A percentile compares a stretch with the other conserved stretches of the same genome.
phyloP scores from a whole-genome alignment of 768 basidiomycete genomes.

The Amanita inopinata region DNA sequence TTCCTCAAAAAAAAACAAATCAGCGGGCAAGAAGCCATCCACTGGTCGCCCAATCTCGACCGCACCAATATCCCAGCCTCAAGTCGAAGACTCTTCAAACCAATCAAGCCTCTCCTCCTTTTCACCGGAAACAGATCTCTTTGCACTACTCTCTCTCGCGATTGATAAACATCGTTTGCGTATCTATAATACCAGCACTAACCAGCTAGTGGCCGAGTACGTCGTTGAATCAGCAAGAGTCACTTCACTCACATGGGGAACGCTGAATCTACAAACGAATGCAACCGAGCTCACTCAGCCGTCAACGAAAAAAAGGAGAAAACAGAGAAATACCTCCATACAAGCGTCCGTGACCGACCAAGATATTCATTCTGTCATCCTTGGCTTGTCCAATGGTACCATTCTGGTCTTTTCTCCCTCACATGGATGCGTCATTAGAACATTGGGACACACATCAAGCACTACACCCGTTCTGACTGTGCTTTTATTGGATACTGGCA shows the following conservation, averaged over 20 bases:
- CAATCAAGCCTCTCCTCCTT: slow-evolving; percentile 43
- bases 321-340: slow-evolving; percentile 27
- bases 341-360: slow-evolving; percentile 17
- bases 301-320: slow-evolving; percentile 47
- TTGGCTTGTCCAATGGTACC: slow-evolving; percentile 56
- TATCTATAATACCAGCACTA: slow-evolving; percentile 49
- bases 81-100: slow-evolving; percentile 35
- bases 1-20: slow-evolving; percentile 39
- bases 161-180: slow-evolving; percentile 67
- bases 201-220: slow-evolving; percentile 47
- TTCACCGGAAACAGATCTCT: slow-evolving; percentile 45
- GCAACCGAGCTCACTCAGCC: slow-evolving; percentile 18
- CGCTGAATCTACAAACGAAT: slow-evolving; percentile 22
- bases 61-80: slow-evolving; percentile 46
- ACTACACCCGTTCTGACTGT: slow-evolving; percentile 43
- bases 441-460: slow-evolving; percentile 45
- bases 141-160: slow-evolving; percentile 53
- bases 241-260: slow-evolving; percentile 43
- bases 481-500: slow-evolving; percentile 22
- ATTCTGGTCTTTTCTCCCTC: slow-evolving; percentile 51
- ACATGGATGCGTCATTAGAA: slow-evolving; percentile 45
- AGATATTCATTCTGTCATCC: slow-evolving; percentile 34
- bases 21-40: slow-evolving; percentile 41
- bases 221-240: slow-evolving; percentile 46
- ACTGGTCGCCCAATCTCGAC: slow-evolving; percentile 43